phyloP scores from a whole-genome alignment of 2,329 filamentous ascomycete genomes.

The Pseudocercospora fuligena region DNA sequence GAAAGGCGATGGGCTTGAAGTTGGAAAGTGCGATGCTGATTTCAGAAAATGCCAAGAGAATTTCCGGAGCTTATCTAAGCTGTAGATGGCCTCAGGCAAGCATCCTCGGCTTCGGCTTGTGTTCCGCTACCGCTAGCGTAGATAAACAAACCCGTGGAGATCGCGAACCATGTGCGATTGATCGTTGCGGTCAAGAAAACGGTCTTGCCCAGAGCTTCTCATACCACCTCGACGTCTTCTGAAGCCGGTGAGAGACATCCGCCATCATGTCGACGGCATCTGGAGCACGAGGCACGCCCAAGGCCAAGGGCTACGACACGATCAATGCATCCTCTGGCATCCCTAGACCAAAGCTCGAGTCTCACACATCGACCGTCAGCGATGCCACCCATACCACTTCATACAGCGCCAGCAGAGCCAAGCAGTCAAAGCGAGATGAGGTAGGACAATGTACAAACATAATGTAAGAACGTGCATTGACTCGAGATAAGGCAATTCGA shows the following conservation, averaged over 20 bases:
- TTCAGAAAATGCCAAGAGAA: background rate
- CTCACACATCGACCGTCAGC: slow-evolving; percentile 37
- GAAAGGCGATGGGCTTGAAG: background rate
- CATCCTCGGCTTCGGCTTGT: background rate
- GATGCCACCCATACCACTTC: slow-evolving; percentile 65
- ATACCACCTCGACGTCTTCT: background rate
- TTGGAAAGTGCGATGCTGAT: background rate
- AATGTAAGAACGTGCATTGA: slow-evolving; percentile 11
- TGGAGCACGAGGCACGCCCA: slow-evolving; percentile 74
- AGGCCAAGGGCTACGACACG: slow-evolving; percentile 59
- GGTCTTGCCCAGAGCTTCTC: background rate
- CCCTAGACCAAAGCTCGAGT: slow-evolving; percentile 71
- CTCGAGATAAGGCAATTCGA: slow-evolving; percentile 76
- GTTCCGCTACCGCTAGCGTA: background rate
- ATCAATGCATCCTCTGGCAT: slow-evolving; percentile 67
- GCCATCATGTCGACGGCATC: slow-evolving; percentile 63
- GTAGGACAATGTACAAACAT: slow-evolving; percentile 54
- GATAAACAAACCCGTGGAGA: background rate
- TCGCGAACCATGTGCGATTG: background rate
- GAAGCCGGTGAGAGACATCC: background rate
- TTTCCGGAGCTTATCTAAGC: background rate
- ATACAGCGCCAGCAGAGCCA: slow-evolving; percentile 91
- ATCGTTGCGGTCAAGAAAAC: background rate
- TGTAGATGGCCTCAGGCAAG: too few species aligned
- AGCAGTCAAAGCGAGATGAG: slow-evolving; percentile 98